phyloP scores from a whole-genome alignment of 495 filamentous ascomycete genomes.

The Astrocystis sublimbata region DNA sequence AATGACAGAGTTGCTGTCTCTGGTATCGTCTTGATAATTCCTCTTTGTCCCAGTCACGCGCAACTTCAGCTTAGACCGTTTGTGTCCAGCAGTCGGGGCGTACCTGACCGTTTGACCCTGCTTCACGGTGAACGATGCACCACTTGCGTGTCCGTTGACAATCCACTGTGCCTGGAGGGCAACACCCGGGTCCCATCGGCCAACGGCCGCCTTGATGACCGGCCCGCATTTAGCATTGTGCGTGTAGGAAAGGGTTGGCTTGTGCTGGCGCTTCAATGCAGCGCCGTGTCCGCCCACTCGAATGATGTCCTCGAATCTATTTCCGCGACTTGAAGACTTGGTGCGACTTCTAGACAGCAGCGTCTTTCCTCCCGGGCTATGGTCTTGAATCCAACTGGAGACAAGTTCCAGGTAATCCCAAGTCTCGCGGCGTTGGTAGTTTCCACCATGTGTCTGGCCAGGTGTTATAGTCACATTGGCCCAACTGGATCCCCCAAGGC shows the following conservation, averaged over 20 bases:
- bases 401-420: slow-evolving; percentile 19
- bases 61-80: neutral
- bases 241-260: neutral
- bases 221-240: neutral
- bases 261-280: slow-evolving; percentile 12
- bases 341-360: neutral
- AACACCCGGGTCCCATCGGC: slow-evolving; percentile 19
- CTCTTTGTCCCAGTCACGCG: slow-evolving; percentile 16
- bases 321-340: slow-evolving; percentile 9
- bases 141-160: slow-evolving; percentile 4
- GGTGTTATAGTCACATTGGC: slow-evolving; percentile 15
- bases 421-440: slow-evolving; percentile 15
- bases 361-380: slow-evolving; percentile 9
- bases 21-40: slow-evolving; percentile 12
- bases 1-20: slow-evolving; percentile 2
- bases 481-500: slow-evolving; percentile 11
- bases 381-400: slow-evolving; percentile 6
- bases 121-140: slow-evolving; percentile 7
- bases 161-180: slow-evolving; percentile 13
- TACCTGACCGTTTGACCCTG: neutral
- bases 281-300: slow-evolving; percentile 7
- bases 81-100: neutral
- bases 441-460: slow-evolving; percentile 14
- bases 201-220: neutral
- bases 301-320: slow-evolving; percentile 13